phyloP scores from a whole-genome alignment of 768 basidiomycete species.

The Rhodocollybia butyracea region DNA sequence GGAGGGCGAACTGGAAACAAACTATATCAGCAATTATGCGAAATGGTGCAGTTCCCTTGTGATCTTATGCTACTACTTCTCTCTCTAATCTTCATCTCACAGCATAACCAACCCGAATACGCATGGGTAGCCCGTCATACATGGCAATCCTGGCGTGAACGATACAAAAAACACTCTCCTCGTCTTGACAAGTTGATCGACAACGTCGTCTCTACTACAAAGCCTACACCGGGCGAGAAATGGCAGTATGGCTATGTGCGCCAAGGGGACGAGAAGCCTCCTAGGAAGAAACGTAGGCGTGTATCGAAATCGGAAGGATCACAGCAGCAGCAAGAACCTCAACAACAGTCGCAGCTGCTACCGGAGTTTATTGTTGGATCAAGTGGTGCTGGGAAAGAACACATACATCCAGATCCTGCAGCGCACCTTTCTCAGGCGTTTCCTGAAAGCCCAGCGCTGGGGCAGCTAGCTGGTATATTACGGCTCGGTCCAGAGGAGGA shows the following conservation, averaged over 20 bases:
- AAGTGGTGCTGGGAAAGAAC: background rate
- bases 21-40: constrained; percentile 77
- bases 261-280: constrained; percentile 66
- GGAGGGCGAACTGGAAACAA: constrained; percentile 82
- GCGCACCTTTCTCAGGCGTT: background rate
- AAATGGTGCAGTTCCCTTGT: constrained; percentile 42
- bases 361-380: constrained; percentile 4
- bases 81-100: background rate
- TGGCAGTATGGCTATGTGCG: constrained; percentile 84
- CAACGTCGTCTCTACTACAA: constrained; percentile 66
- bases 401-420: background rate
- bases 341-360: constrained; percentile 2
- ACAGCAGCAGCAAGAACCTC: constrained; percentile 13
- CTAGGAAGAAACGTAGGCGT: constrained; percentile 54
- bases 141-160: constrained; percentile 88
- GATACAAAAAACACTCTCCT: constrained; percentile 79
- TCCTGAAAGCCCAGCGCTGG: background rate
- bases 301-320: constrained; percentile 23
- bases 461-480: constrained; percentile 3
- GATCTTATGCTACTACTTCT: background rate
- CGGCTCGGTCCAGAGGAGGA: constrained; percentile 42
- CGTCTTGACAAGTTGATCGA: constrained; percentile 66
- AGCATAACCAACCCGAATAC: constrained; percentile 70
- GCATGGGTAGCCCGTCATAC: constrained; percentile 81
- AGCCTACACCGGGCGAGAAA: constrained; percentile 67